A percentile compares a stretch with the other conserved stretches of the same genome.
Evolutionary conservation across 176 grass and related monocot species (phyloP).

Genomic region (Olyra latifolia): DNA sequence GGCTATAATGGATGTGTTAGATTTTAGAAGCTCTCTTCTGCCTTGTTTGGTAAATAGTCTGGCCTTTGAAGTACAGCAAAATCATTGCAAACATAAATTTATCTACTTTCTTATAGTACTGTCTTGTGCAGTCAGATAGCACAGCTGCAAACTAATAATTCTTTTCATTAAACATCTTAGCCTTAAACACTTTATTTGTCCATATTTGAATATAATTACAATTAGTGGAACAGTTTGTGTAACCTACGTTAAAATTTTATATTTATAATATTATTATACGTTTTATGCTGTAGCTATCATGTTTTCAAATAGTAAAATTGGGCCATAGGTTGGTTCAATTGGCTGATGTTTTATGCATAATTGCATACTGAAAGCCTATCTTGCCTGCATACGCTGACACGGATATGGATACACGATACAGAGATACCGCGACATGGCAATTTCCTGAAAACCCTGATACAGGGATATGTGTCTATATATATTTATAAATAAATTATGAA

Average conservation of each 20-base stretch:
- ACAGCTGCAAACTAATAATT: neutral
- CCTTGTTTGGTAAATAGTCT: slow-evolving; percentile 16
- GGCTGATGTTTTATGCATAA: neutral
- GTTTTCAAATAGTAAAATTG: neutral
- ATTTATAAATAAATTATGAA: no score
- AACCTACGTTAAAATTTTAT: neutral
- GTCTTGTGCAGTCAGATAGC: neutral
- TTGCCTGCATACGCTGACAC: no score
- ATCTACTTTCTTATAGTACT: neutral
- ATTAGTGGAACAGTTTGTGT: neutral
- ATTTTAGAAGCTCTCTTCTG: neutral
- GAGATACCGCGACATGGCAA: no score
- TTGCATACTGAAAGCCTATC: no score
- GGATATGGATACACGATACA: no score
- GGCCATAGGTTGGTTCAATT: slow-evolving; percentile 4
- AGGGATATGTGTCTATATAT: no score
- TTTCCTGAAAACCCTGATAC: no score
- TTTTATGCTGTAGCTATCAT: neutral
- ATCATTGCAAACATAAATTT: neutral
- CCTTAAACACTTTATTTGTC: neutral
- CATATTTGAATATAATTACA: neutral
- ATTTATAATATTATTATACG: neutral
- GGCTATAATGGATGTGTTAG: neutral
- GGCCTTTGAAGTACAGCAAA: neutral
- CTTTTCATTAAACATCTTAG: neutral